Conservation (phyloP, 768 basidiomycete genomes). For the Calocybe cyanea region DNA sequence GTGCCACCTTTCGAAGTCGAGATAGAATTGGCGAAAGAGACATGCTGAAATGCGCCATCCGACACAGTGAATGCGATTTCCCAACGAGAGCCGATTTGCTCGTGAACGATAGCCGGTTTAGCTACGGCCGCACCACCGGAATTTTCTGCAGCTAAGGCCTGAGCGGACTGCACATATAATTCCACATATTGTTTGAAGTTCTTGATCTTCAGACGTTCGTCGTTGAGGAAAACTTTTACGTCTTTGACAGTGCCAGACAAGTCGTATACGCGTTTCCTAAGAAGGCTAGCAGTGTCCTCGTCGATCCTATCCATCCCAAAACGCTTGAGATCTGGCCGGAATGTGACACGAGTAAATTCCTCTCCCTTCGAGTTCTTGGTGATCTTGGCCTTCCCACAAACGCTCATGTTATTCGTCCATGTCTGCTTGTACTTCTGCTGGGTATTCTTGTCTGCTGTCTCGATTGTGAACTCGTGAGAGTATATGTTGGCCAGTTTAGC, state of each 20-base stretch:
- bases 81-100: constrained; percentile 80
- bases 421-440: constrained; percentile 92
- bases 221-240: constrained; percentile 91
- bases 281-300: constrained; percentile 82
- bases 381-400: constrained; percentile 86
- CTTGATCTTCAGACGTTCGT: constrained; percentile 88
- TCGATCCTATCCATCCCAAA: constrained; percentile 94
- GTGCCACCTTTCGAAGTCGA: constrained; percentile 96
- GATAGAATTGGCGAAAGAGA: constrained; percentile 97
- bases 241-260: constrained; percentile 94
- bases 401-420: constrained; percentile 91
- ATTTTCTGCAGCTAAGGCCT: constrained; percentile 61
- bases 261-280: constrained; percentile 94
- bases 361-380: constrained; percentile 85
- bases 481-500: constrained; percentile 99
- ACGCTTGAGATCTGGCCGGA: constrained; percentile 85
- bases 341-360: constrained; percentile 90
- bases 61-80: constrained; percentile 94
- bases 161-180: constrained; percentile 79
- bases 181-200: constrained; percentile 97
- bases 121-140: constrained; percentile 76
- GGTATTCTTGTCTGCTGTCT: constrained; percentile 87
- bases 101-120: constrained; percentile 81
- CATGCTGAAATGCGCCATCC: constrained; percentile 87
- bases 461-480: constrained; percentile 92